Percentiles rank a stretch among this genome's conserved stretches.
Evolutionary conservation across 495 filamentous ascomycete species (phyloP).

Genomic region (Aspergillus asperescens): DNA sequence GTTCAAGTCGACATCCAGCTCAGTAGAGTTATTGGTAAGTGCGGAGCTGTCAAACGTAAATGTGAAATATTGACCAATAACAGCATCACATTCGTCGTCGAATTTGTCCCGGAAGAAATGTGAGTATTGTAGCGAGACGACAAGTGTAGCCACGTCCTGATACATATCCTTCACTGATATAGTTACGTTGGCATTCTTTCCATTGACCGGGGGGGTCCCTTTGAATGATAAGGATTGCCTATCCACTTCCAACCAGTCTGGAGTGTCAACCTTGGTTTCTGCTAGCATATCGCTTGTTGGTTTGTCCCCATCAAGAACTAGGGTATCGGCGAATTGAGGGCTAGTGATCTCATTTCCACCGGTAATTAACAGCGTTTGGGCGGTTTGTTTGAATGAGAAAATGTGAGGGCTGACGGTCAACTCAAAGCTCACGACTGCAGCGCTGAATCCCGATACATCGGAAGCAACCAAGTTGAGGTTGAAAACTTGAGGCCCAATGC

Average conservation of each 20-base stretch:
- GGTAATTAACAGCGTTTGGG: slow-evolving; percentile 55
- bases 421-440: slow-evolving; percentile 58
- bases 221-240: slow-evolving; percentile 53
- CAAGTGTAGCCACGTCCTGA: slow-evolving; percentile 57
- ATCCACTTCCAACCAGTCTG: slow-evolving; percentile 68
- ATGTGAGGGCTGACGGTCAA: slow-evolving; percentile 66
- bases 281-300: slow-evolving; percentile 42
- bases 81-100: slow-evolving; percentile 46
- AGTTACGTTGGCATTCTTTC: slow-evolving; percentile 57
- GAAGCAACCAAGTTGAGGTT: slow-evolving; percentile 71
- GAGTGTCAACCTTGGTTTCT: slow-evolving; percentile 48
- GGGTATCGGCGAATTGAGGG: slow-evolving; percentile 43
- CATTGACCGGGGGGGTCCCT: slow-evolving; percentile 56
- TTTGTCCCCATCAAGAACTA: slow-evolving; percentile 59
- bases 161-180: slow-evolving; percentile 60
- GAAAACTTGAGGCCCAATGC: slow-evolving; percentile 66
- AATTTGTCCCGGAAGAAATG: slow-evolving; percentile 42
- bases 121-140: slow-evolving; percentile 54
- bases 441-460: slow-evolving; percentile 72
- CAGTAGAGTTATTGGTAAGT: slow-evolving; percentile 45
- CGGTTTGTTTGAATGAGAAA: slow-evolving; percentile 54
- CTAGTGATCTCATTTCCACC: slow-evolving; percentile 51
- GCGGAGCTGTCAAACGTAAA: slow-evolving; percentile 58
- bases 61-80: slow-evolving; percentile 57
- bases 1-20: slow-evolving; percentile 50